Percentiles rank a stretch among this genome's conserved stretches.
These are phyloP conservation scores for Nematocida parisii DNA, from an alignment of 371 early-diverging fungal genomes.

Conservation along the genomic window DNA sequence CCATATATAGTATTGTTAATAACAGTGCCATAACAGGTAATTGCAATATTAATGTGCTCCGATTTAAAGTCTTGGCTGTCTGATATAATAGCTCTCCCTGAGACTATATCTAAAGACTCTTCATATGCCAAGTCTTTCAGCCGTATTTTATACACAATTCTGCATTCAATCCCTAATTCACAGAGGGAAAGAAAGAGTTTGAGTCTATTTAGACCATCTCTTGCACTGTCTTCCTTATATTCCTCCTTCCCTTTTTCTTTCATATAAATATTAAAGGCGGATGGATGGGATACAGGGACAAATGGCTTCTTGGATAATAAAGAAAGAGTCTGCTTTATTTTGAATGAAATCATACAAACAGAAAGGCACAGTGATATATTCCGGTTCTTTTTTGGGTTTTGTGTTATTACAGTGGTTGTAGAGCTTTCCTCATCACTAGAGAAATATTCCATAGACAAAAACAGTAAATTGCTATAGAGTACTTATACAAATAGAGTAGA, in stretches of 20 bases:
- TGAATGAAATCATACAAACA: not conserved
- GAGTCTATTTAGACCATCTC: not conserved
- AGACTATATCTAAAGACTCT: conserved; percentile 29
- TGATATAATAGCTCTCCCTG: conserved; percentile 26
- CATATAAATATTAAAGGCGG: conserved; percentile 44
- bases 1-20: conserved; percentile 35
- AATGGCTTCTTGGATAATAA: not conserved
- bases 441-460: conserved; percentile 28
- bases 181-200: conserved; percentile 4
- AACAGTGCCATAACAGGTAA: conserved; percentile 7
- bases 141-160: conserved; percentile 27
- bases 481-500: no score
- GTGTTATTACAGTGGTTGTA: not conserved
- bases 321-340: conserved; percentile 15
- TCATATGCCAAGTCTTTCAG: not conserved
- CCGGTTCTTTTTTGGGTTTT: not conserved
- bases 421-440: conserved; percentile 36
- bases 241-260: conserved; percentile 15
- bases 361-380: not conserved
- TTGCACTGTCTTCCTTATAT: not conserved
- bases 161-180: conserved; percentile 6
- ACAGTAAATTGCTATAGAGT: no score
- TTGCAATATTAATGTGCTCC: not conserved
- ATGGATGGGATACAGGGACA: not conserved
- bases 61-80: not conserved